These are phyloP conservation scores for Neofusicoccum umdonicola DNA, from an alignment of 2,329 filamentous ascomycete genomes.

Conservation along the genomic window DNA sequence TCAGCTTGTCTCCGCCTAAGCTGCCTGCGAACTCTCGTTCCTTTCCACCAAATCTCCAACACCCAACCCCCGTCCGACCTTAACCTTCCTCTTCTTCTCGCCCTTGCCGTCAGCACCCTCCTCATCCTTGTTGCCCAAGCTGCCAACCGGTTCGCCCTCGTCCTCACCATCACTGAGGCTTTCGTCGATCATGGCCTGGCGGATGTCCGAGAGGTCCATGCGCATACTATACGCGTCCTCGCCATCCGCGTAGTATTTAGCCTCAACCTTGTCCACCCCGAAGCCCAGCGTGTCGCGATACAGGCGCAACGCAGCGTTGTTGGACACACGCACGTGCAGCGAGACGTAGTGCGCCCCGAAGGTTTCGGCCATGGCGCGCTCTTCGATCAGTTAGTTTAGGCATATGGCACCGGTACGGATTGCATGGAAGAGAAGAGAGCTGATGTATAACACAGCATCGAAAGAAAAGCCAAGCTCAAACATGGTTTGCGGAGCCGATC, in stretches of 20 bases:
- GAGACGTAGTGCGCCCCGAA: conserved; percentile 91
- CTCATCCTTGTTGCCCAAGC: conserved; percentile 31
- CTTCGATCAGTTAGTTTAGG: conserved; percentile 42
- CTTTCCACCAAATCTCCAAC: conserved; percentile 74
- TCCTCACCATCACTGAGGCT: conserved; percentile 41
- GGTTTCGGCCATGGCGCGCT: conserved; percentile 94
- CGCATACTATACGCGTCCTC: conserved; percentile 96
- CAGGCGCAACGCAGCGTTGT: conserved; percentile 83
- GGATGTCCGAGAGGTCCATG: conserved; percentile 67
- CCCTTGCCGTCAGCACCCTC: conserved; percentile 44
- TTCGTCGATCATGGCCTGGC: conserved; percentile 51
- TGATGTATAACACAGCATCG: no score
- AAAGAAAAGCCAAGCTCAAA: no score
- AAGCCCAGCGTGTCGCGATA: conserved; percentile 93
- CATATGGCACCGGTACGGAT: not conserved
- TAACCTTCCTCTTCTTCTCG: conserved; percentile 63
- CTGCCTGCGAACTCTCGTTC: conserved; percentile 49
- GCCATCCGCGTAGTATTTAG: conserved; percentile 94
- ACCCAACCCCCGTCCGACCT: conserved; percentile 75
- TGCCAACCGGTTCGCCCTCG: conserved; percentile 35
- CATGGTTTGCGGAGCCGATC: no score
- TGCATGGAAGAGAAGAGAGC: no score
- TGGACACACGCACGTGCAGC: conserved; percentile 91
- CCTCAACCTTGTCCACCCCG: conserved; percentile 78
- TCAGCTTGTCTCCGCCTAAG: not conserved